These are phyloP conservation scores for Pichia sp. DNA, from an alignment of 1,139 yeast species.

Conservation along the genomic window DNA sequence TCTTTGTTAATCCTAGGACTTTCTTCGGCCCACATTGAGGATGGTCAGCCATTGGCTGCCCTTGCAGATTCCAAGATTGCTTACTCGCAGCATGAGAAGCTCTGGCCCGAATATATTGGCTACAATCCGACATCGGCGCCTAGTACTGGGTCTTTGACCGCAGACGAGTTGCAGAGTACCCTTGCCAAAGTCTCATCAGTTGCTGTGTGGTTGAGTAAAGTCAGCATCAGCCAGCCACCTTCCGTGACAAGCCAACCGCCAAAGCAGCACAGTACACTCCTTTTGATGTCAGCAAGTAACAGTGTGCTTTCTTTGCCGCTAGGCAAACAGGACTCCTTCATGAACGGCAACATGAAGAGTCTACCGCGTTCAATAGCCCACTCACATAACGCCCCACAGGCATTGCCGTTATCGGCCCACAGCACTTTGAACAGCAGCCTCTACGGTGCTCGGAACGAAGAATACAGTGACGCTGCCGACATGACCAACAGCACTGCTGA, in stretches of 20 bases:
- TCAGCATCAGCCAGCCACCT: conserved; percentile 13
- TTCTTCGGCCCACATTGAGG: conserved; percentile 6
- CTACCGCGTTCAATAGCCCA: background rate
- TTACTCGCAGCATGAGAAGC: conserved; percentile 7
- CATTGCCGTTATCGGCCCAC: background rate
- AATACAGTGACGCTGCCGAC: background rate
- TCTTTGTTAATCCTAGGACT: conserved; percentile 19
- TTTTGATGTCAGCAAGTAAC: conserved; percentile 15
- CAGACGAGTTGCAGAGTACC: conserved; percentile 3
- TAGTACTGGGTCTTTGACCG: conserved; percentile 5
- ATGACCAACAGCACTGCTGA: background rate
- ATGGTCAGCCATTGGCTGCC: conserved; percentile 8
- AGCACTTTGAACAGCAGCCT: background rate
- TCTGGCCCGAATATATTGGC: conserved; percentile 17
- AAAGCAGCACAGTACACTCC: conserved; percentile 12
- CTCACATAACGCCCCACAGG: background rate
- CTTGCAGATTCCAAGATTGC: conserved; percentile 15
- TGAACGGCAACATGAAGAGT: background rate
- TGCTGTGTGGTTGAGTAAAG: conserved; percentile 13
- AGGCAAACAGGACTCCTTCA: background rate
- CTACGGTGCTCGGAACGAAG: background rate
- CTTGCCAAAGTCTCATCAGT: conserved; percentile 1
- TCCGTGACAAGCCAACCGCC: conserved; percentile 17
- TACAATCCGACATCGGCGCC: conserved; percentile 11
- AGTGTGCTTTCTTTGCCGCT: conserved; percentile 14